A percentile compares a stretch with the other conserved stretches of the same genome.
Conservation (phyloP, 352 stramenopile genomes). For the Pythium dissimile region DNA sequence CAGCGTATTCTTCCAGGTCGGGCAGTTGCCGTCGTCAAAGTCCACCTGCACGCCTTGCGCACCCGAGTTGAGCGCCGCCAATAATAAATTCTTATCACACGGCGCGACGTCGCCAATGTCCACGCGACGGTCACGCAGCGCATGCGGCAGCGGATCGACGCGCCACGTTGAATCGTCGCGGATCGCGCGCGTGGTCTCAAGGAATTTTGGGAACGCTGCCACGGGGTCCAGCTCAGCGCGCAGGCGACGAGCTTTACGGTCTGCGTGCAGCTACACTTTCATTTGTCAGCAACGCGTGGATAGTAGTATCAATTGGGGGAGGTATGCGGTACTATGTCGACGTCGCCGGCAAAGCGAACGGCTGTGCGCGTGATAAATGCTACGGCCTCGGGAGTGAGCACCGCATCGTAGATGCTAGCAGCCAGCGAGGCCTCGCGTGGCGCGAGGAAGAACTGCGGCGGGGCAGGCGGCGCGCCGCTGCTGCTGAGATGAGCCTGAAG, state of each 20-base stretch:
- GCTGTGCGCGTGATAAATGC: constrained; percentile 86
- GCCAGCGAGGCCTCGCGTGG: constrained; percentile 14
- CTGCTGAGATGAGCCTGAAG: constrained; percentile 14
- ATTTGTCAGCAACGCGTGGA: not conserved
- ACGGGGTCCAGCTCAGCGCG: constrained; percentile 57
- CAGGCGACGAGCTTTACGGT: constrained; percentile 44
- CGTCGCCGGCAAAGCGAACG: constrained; percentile 61
- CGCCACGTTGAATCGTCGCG: constrained; percentile 60
- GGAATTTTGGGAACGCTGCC: constrained; percentile 81
- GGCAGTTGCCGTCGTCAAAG: constrained; percentile 78
- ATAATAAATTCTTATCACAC: constrained; percentile 88
- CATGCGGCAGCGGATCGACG: constrained; percentile 53
- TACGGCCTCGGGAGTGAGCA: constrained; percentile 83
- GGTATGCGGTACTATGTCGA: constrained; percentile 43
- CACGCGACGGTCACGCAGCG: constrained; percentile 88
- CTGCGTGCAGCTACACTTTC: constrained; percentile 47
- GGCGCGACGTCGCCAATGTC: constrained; percentile 92
- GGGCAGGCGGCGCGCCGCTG: not conserved
- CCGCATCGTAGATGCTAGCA: constrained; percentile 41
- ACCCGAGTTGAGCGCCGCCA: constrained; percentile 92
- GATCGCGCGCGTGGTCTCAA: constrained; percentile 58
- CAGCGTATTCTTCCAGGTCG: constrained; percentile 92
- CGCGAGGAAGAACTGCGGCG: constrained; percentile 12
- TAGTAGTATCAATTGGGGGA: not conserved
- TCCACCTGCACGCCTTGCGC: constrained; percentile 85